Conservation (phyloP, 78 protist genomes). For the Monocercomonoides exilis region DNA sequence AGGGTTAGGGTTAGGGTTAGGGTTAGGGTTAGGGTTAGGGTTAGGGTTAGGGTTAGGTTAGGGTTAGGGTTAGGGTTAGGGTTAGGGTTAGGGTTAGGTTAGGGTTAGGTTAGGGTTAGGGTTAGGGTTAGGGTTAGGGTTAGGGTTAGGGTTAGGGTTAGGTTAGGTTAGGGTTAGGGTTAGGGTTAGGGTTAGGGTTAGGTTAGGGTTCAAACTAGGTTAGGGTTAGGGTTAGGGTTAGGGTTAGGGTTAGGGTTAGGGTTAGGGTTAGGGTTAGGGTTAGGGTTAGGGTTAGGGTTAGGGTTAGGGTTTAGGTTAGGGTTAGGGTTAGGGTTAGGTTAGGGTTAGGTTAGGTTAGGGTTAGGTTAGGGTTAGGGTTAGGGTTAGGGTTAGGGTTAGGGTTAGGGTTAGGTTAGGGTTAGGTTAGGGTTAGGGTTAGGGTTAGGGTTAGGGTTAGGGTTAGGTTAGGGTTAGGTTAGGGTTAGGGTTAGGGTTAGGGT, state of each 20-base stretch:
- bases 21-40: too few species aligned
- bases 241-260: too few species aligned
- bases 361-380: background rate
- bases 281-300: slow-evolving; percentile 25
- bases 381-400: background rate
- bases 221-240: too few species aligned
- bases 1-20: too few species aligned
- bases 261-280: background rate
- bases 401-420: too few species aligned
- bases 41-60: too few species aligned
- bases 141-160: slow-evolving; percentile 26
- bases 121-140: slow-evolving; percentile 26
- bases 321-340: slow-evolving; percentile 14
- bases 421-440: too few species aligned
- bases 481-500: background rate
- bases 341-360: slow-evolving; percentile 13
- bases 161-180: too few species aligned
- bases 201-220: too few species aligned
- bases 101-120: slow-evolving; percentile 24
- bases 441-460: too few species aligned
- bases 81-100: slow-evolving; percentile 21
- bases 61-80: too few species aligned
- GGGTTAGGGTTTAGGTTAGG: slow-evolving; percentile 23
- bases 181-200: too few species aligned
- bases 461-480: background rate